phyloP scores from a whole-genome alignment of 2,329 filamentous ascomycete species.

The Botrytis cinerea region DNA sequence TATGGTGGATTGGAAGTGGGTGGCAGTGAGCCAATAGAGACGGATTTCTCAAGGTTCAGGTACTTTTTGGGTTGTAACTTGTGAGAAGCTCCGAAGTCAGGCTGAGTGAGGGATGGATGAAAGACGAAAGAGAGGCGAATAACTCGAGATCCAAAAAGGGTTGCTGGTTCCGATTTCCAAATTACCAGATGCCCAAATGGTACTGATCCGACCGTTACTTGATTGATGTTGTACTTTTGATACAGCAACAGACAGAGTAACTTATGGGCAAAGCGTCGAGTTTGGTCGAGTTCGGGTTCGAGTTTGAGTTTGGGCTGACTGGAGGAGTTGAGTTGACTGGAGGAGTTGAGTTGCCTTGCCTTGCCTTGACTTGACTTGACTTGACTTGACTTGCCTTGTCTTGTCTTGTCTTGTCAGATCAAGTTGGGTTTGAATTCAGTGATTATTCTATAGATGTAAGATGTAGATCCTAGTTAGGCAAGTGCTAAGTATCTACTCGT shows the following conservation, averaged over 20 bases:
- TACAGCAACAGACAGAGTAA: neutral
- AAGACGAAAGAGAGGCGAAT: neutral
- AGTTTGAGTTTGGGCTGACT: too few species aligned
- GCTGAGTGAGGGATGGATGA: neutral
- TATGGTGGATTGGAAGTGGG: conserved; percentile 7
- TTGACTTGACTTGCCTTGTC: too few species aligned
- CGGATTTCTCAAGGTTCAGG: neutral
- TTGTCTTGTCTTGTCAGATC: neutral
- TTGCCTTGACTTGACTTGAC: neutral
- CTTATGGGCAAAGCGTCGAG: neutral
- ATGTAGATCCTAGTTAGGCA: too few species aligned
- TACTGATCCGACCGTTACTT: neutral
- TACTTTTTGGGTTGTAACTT: neutral
- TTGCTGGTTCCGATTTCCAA: neutral
- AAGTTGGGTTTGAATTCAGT: neutral
- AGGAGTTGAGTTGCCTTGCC: too few species aligned
- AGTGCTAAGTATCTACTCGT: neutral
- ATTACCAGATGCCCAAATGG: neutral
- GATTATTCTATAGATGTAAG: neutral
- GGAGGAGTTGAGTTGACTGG: too few species aligned
- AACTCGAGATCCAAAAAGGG: neutral
- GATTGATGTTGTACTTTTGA: neutral
- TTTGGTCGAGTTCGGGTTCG: too few species aligned
- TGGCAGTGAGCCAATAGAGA: conserved; percentile 5
- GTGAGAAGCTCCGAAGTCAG: conserved; percentile 1